Percentiles rank a stretch among this genome's conserved stretches.
Evolutionary conservation across 257 asterid species (phyloP).

Genomic region (Nicotiana attenuata): DNA sequence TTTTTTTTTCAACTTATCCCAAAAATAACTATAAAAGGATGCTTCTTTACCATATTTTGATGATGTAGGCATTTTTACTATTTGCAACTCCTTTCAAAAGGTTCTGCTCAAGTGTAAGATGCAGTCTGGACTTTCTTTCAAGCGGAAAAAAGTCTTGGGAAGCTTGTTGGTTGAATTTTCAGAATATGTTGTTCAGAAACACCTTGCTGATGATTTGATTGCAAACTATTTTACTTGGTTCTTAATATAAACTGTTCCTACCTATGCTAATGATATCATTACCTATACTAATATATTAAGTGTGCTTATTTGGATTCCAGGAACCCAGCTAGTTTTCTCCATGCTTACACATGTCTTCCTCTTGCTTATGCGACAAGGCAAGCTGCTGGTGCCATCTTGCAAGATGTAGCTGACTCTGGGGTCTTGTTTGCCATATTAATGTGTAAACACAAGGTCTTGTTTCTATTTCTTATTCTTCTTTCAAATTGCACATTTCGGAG

Average conservation of each 20-base stretch:
- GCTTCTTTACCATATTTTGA: background rate
- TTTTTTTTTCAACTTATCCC: background rate
- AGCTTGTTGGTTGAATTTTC: background rate
- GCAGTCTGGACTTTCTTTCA: background rate
- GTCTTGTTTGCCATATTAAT: conserved; percentile 82
- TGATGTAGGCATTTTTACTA: background rate
- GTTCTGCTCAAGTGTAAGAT: background rate
- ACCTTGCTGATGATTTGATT: background rate
- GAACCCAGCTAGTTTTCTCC: conserved; percentile 96
- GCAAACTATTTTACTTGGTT: background rate
- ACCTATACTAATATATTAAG: background rate
- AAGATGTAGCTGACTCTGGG: conserved; percentile 89
- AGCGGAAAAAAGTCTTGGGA: background rate
- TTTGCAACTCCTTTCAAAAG: background rate
- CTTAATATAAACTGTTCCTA: background rate
- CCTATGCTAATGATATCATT: background rate
- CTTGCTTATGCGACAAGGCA: conserved; percentile 86
- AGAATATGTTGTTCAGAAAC: background rate
- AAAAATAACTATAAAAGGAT: background rate
- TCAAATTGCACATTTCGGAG: background rate
- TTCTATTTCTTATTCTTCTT: conserved; percentile 14
- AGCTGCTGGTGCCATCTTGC: conserved; percentile 91
- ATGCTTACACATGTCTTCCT: conserved; percentile 93
- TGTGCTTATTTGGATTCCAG: conserved; percentile 34
- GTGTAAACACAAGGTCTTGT: conserved; percentile 90